Evolutionary conservation across 2,329 filamentous ascomycete species (phyloP).

Genomic region (Dichotomopilus funicola): DNA sequence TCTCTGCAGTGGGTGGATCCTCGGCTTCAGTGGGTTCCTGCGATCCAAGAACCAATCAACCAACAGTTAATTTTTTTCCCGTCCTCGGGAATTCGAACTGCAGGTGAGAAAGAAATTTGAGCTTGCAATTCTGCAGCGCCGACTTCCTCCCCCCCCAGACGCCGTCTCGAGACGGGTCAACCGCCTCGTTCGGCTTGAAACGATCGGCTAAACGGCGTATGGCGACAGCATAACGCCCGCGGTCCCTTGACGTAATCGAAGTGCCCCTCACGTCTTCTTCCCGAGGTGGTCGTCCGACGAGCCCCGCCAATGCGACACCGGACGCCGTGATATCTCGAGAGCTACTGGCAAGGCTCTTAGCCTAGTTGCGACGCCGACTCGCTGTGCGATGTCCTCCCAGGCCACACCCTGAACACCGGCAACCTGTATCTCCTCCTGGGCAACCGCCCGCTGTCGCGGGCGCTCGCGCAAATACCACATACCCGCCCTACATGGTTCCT

Average conservation of each 20-base stretch:
- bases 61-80: conserved; percentile 1
- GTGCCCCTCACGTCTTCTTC: not conserved
- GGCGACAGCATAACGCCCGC: not conserved
- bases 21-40: not conserved
- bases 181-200: too few species aligned
- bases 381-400: conserved; percentile 25
- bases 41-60: conserved; percentile 7
- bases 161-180: not conserved
- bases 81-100: not conserved
- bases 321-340: conserved; percentile 15
- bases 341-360: conserved; percentile 15
- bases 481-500: conserved; percentile 32
- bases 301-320: conserved; percentile 15
- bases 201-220: not conserved
- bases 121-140: not conserved
- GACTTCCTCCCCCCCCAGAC: not conserved
- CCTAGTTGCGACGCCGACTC: conserved; percentile 14
- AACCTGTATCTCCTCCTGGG: conserved; percentile 38
- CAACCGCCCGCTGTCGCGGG: conserved; percentile 36
- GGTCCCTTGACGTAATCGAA: not conserved
- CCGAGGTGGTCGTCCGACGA: not conserved
- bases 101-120: conserved; percentile 8
- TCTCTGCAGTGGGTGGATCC: not conserved
- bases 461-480: conserved; percentile 37
- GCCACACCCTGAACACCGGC: conserved; percentile 28